A percentile compares a stretch with the other conserved stretches of the same genome.
Evolutionary conservation across 2,329 filamentous ascomycete species (phyloP).

Genomic region (Zasmidium citrigriseum): DNA sequence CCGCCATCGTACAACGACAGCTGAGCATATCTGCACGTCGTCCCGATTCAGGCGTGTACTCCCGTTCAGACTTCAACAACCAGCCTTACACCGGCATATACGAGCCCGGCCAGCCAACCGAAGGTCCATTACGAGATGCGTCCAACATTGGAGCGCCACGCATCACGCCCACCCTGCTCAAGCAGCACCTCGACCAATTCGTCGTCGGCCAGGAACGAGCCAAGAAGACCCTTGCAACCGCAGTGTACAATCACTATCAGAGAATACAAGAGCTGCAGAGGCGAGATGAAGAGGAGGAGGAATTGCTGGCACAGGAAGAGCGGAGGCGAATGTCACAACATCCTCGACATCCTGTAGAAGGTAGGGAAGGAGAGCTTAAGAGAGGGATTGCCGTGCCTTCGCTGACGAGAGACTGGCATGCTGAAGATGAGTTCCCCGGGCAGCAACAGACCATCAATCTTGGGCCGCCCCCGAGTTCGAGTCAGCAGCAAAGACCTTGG

Average conservation of each 20-base stretch:
- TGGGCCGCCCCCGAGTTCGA: slow-evolving; percentile 10
- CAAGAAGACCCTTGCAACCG: slow-evolving; percentile 89
- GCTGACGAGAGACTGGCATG: slow-evolving; percentile 32
- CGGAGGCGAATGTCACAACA: slow-evolving; percentile 65
- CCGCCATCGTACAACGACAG: slow-evolving; percentile 35
- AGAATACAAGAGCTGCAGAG: slow-evolving; percentile 74
- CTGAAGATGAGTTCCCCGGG: slow-evolving; percentile 62
- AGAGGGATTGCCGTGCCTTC: slow-evolving; percentile 35
- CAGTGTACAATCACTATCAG: slow-evolving; percentile 97
- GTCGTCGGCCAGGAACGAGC: slow-evolving; percentile 94
- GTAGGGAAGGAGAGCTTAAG: slow-evolving; percentile 46
- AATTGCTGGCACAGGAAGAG: slow-evolving; percentile 69
- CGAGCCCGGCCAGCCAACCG: slow-evolving; percentile 62
- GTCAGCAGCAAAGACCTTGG: slow-evolving; percentile 16
- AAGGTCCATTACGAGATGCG: slow-evolving; percentile 63
- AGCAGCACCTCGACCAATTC: slow-evolving; percentile 90
- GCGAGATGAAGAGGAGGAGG: slow-evolving; percentile 77
- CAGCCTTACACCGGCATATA: slow-evolving; percentile 65
- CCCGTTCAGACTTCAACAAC: slow-evolving; percentile 63
- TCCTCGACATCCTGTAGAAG: slow-evolving; percentile 72
- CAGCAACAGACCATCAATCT: slow-evolving; percentile 56
- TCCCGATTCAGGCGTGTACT: slow-evolving; percentile 51
- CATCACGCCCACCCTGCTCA: slow-evolving; percentile 68
- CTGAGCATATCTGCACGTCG: slow-evolving; percentile 33
- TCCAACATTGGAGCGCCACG: slow-evolving; percentile 59